A percentile compares a stretch with the other conserved stretches of the same genome.
phyloP scores from a whole-genome alignment of 306 rosid species.

The Mimosa bimucronata region DNA sequence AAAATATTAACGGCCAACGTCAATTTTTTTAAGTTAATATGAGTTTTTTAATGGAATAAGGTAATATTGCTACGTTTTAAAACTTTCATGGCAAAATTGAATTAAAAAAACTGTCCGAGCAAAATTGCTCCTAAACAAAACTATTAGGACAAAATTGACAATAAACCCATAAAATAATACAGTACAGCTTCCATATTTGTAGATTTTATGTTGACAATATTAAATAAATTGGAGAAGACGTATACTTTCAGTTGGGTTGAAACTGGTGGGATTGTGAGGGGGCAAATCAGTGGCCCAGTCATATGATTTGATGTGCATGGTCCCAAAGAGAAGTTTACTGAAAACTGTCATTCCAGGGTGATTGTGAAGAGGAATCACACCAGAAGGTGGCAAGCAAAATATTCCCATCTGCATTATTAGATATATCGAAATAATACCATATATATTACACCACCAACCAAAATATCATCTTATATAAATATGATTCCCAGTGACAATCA shows the following conservation, averaged over 20 bases:
- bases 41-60: no score
- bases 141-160: no score
- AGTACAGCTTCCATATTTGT: no score
- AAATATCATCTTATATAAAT: neutral
- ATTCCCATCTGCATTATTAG: slow-evolving; percentile 83
- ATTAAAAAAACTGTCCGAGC: no score
- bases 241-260: slow-evolving; percentile 60
- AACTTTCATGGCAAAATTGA: no score
- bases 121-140: no score
- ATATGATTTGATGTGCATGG: slow-evolving; percentile 92
- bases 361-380: slow-evolving; percentile 91
- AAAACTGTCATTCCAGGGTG: slow-evolving; percentile 99
- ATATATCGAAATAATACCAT: neutral
- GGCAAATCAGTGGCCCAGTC: slow-evolving; percentile 81
- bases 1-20: no score
- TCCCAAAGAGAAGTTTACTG: slow-evolving; percentile 89
- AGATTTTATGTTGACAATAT: no score
- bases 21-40: no score
- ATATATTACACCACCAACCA: no score
- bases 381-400: slow-evolving; percentile 93
- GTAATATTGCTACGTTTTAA: no score
- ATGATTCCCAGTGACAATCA: neutral
- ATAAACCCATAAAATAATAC: no score
- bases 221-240: slow-evolving; percentile 25
- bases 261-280: slow-evolving; percentile 36